Base-by-base conservation (phyloP, 2,329 filamentous ascomycete genomes). In the Venturia carpophila region DNA sequence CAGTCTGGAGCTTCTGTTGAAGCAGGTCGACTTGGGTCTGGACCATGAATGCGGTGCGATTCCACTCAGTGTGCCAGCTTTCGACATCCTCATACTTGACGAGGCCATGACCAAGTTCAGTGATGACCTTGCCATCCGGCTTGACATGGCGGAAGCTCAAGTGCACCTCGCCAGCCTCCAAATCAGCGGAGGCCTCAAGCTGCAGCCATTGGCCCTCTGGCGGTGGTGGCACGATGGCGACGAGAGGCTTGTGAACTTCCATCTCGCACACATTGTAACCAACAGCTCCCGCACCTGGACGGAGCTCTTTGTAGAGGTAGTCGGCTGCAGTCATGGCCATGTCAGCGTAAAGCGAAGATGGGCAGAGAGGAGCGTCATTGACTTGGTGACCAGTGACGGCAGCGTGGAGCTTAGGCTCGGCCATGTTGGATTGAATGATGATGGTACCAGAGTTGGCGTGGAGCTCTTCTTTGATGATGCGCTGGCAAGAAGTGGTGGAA, bases 171-270 rank as follows among this genome's bases (percentile, higher is more conserved):
- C 82, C 82, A 52, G 79, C 74, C 64, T 82, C 79, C 24, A 84
- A 78, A 69, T 89, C 81, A 55, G 83, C 83, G n/a, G 79, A 84
- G 65, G 82, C 83, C 62, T 83, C 81, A 68, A 88, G 78, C 69
- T 84, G 82, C 39, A 90, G 75, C 63, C 87, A 80, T 72, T 89
- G 87, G 43, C 79, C 80, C 62, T 77, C 75, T 45, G 76, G 70
- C 34, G 80, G 78, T 67, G 79, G 72, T 34, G 79, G 79, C 65
- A 79, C 75, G 68, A 80, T 78, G 1, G 80, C 81, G 67, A 92
- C 88, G 67, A 92, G 78, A 42, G 87, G 85, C 79, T 90, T 89
- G 62, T 81, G 81, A 1, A 89, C 87, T 72, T 88, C 84, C 79
- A 91, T 85, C 61, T 85, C 79, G 68, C 80, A 80, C 24, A 91